Evolutionary conservation across 1,139 yeast genomes (phyloP).

Genomic region (Chernovozyma aurita): DNA sequence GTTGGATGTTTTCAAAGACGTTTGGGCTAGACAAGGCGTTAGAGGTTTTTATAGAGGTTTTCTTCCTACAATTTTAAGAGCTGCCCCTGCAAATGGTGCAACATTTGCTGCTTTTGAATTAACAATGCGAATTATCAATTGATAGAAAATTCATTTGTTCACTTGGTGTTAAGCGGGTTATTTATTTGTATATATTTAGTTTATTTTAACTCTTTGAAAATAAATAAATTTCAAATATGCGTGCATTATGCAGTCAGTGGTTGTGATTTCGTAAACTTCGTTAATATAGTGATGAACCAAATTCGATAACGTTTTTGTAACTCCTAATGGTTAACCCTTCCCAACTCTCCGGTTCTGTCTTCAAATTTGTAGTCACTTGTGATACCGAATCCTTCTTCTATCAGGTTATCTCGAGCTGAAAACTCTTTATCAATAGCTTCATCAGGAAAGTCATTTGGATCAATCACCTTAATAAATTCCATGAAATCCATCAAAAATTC

Average conservation of each 20-base stretch:
- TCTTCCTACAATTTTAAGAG: conserved; percentile 84
- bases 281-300: too few species aligned
- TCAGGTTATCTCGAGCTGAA: conserved; percentile 7
- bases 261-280: too few species aligned
- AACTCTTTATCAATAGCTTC: conserved; percentile 12
- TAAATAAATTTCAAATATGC: too few species aligned
- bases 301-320: too few species aligned
- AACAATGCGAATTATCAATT: conserved; percentile 63
- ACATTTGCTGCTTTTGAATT: conserved; percentile 90
- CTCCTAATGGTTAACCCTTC: background rate
- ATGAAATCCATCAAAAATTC: conserved; percentile 46
- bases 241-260: too few species aligned
- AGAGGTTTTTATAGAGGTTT: conserved; percentile 85
- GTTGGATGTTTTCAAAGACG: conserved; percentile 50
- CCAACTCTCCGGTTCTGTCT: background rate
- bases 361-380: conserved; percentile 16
- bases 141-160: conserved; percentile 6
- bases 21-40: conserved; percentile 55
- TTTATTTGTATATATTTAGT: too few species aligned
- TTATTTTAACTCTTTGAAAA: too few species aligned
- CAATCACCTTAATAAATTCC: conserved; percentile 41
- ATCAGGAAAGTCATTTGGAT: conserved; percentile 36
- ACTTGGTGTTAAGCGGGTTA: too few species aligned
- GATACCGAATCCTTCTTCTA: conserved; percentile 6
- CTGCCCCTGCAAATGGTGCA: conserved; percentile 96